Base-by-base conservation (phyloP, 78 protist species). In the Bigelowiella natans region DNA sequence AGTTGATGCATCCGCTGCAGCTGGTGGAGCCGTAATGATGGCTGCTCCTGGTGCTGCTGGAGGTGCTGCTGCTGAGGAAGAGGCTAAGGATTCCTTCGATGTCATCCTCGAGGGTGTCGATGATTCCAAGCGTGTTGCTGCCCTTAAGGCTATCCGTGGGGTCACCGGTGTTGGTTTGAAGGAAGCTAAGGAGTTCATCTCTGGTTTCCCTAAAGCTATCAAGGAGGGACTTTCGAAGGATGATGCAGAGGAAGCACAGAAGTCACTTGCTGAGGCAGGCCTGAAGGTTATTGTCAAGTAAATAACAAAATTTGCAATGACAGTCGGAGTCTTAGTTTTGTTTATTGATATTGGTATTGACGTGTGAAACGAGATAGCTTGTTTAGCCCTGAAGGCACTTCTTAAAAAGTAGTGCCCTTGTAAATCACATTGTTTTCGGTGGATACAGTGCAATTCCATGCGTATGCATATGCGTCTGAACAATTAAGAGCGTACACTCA, bases 111-210 rank as follows among this genome's bases (percentile, higher is more conserved):
- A 89, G 38, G 26, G 82, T 7, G 40, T 82, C 91, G 83, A 51
- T 3, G 91, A 82, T 2, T 82, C 39, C 85, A 89, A 89, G 91
- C 40, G 73, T 82, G 73, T 89, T 29, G 91, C 64, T 1, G 87
- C 73, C 26, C 39, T 89, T 85, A 89, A 89, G 91, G 88, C 37
- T 0, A 73, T 89, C 83, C 91, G 91, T 40, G 87, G 11, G 39
- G 0, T 89, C 64, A 89, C 91, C 29, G 86, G 91, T 37, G 87
- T 89, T 2, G 91, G 91, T 37, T 86, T 89, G 36, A 89, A 89
- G 91, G 91, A 89, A 85, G 91, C 91, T 34, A 89, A 89, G 91
- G 91, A 89, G 51, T 0, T 11, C 7, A 85, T 89, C 73, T 63
- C 40, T 82, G 0, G 37, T 2, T 82, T 85, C 31, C 91, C 91